A percentile compares a stretch with the other conserved stretches of the same genome.
Conservation (phyloP, 225 moss, liverwort and hornwort species). For the Physcomitrellopsis africana region DNA sequence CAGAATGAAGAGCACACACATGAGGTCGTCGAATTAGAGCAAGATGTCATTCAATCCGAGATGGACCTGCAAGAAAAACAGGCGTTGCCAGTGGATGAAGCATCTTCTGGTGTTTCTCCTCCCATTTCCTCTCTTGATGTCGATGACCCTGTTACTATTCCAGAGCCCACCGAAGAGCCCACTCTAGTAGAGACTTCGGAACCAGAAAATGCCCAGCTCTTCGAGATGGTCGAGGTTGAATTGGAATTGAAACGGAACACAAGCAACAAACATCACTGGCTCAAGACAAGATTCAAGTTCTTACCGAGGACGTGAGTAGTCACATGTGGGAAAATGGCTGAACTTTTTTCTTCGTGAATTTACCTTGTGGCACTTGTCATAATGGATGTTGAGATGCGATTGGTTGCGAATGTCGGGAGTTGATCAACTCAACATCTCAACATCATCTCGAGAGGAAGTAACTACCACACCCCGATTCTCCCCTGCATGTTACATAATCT, state of each 20-base stretch:
- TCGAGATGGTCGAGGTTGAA: slow-evolving; percentile 44
- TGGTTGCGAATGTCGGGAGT: background rate
- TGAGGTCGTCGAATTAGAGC: background rate
- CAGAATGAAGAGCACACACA: too few relatives aligned
- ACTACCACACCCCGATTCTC: background rate
- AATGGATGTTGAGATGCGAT: slow-evolving; percentile 4
- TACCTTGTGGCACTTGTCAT: background rate
- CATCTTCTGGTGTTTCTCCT: background rate
- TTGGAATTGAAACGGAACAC: slow-evolving; percentile 32
- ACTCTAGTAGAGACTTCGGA: background rate
- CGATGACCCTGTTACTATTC: background rate
- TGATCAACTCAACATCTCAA: background rate
- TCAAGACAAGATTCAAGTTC: slow-evolving; percentile 80
- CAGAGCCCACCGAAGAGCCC: background rate
- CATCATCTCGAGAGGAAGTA: background rate
- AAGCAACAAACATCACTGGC: slow-evolving; percentile 41
- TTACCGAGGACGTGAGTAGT: slow-evolving; percentile 72
- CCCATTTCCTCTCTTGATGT: background rate
- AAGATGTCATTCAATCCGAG: slow-evolving; percentile 10
- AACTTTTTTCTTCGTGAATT: background rate
- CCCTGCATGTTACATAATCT: slow-evolving; percentile 1
- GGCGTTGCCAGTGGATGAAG: background rate
- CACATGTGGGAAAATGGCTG: background rate
- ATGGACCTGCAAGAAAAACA: background rate
- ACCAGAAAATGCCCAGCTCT: slow-evolving; percentile 3